phyloP scores from a whole-genome alignment of 2,329 filamentous ascomycete genomes.

The Ophiostoma fasciatum region DNA sequence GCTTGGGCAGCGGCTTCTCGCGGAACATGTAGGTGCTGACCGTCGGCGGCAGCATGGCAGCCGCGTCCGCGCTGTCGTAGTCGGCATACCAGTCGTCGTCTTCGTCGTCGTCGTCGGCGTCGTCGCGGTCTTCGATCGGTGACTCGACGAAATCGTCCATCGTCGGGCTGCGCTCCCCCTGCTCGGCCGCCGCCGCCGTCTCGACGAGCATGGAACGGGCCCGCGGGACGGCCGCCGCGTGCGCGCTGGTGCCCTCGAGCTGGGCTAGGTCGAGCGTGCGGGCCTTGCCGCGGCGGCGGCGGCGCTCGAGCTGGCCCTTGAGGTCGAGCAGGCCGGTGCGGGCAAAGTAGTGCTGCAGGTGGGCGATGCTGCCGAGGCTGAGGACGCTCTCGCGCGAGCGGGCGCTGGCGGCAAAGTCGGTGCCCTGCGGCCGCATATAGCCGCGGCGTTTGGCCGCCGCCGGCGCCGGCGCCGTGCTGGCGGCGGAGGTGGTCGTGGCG shows the following conservation, averaged over 20 bases:
- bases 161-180: too few relatives aligned
- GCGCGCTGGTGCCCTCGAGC: constrained; percentile 23
- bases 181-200: constrained; percentile 16
- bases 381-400: constrained; percentile 86
- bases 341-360: constrained; percentile 97
- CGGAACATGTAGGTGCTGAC: constrained; percentile 89
- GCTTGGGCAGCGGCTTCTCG: constrained; percentile 66
- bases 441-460: constrained; percentile 46
- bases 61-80: constrained; percentile 41
- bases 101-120: constrained; percentile 15
- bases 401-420: constrained; percentile 81
- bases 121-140: constrained; percentile 29
- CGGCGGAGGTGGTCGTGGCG: constrained; percentile 13
- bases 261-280: constrained; percentile 43
- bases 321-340: constrained; percentile 85
- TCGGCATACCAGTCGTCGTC: constrained; percentile 36
- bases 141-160: constrained; percentile 34
- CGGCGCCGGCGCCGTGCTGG: constrained; percentile 10
- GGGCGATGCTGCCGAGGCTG: constrained; percentile 89
- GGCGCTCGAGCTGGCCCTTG: constrained; percentile 71
- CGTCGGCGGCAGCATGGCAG: constrained; percentile 85
- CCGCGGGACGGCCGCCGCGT: constrained; percentile 22
- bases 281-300: constrained; percentile 36
- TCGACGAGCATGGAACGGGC: constrained; percentile 34
- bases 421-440: constrained; percentile 77